Conservation (phyloP, 768 basidiomycete species). For the Xerocomellus intermedius region DNA sequence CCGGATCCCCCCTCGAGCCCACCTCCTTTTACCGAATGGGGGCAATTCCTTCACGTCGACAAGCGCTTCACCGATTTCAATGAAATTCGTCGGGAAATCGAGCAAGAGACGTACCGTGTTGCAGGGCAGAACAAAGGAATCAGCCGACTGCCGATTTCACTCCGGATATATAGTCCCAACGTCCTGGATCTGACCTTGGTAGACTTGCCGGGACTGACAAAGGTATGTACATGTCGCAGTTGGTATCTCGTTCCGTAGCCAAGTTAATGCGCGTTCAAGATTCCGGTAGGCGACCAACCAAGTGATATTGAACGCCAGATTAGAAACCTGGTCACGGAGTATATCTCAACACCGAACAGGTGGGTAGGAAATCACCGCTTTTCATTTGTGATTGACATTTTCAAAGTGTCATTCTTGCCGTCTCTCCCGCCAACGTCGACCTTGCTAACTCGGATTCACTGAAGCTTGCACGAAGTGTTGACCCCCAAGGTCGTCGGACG, state of each 20-base stretch:
- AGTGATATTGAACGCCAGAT: slow-evolving; percentile 98
- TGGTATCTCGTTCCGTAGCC: background rate
- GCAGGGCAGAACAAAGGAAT: slow-evolving; percentile 99
- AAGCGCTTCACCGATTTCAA: slow-evolving; percentile 95
- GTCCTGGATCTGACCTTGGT: slow-evolving; percentile 96
- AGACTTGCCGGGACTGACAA: slow-evolving; percentile 95
- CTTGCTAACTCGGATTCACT: slow-evolving; percentile 98
- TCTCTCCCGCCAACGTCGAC: slow-evolving; percentile 97
- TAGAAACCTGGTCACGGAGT: slow-evolving; percentile 89
- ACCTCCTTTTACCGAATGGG: slow-evolving; percentile 76
- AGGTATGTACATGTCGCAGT: slow-evolving; percentile 52
- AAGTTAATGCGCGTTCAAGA: slow-evolving; percentile 43
- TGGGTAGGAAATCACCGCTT: slow-evolving; percentile 33
- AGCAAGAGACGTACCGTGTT: slow-evolving; percentile 95
- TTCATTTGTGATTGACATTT: slow-evolving; percentile 6
- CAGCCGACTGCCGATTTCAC: slow-evolving; percentile 91
- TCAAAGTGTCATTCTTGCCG: slow-evolving; percentile 88
- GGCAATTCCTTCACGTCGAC: slow-evolving; percentile 95
- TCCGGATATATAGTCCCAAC: slow-evolving; percentile 93
- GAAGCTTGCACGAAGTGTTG: slow-evolving; percentile 93
- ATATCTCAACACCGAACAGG: slow-evolving; percentile 97
- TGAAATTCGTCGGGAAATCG: slow-evolving; percentile 95
- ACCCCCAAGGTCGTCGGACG: slow-evolving; percentile 93
- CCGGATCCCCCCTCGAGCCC: slow-evolving; percentile 46
- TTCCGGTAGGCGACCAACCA: slow-evolving; percentile 95